phyloP scores from a whole-genome alignment of 371 early-diverging fungal species.

The Rhizopus delemar region DNA sequence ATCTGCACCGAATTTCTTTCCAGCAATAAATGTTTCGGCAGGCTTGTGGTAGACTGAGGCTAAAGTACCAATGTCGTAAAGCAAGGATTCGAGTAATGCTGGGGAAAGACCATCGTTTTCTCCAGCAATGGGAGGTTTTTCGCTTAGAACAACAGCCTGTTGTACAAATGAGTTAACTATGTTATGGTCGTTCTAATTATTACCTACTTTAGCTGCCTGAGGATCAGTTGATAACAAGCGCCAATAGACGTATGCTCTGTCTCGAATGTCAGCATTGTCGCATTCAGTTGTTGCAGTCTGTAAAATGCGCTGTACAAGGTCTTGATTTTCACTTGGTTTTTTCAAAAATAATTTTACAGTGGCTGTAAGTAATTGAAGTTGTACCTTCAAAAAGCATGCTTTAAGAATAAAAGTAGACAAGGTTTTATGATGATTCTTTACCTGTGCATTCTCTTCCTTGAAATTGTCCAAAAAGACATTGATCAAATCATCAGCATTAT shows the following conservation, averaged over 20 bases:
- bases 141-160: conserved; percentile 74
- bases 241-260: conserved; percentile 96
- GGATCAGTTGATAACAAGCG: conserved; percentile 92
- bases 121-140: conserved; percentile 90
- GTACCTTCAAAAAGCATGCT: conserved; percentile 57
- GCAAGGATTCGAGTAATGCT: conserved; percentile 82
- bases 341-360: conserved; percentile 90
- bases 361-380: conserved; percentile 85
- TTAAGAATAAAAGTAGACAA: conserved; percentile 56
- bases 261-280: conserved; percentile 95
- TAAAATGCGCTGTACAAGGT: conserved; percentile 82
- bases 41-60: conserved; percentile 95
- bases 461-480: conserved; percentile 72
- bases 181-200: neutral
- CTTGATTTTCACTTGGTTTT: conserved; percentile 85
- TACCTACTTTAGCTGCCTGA: conserved; percentile 67
- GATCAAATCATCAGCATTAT: conserved; percentile 82
- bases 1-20: conserved; percentile 63
- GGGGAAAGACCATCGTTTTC: conserved; percentile 81
- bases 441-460: conserved; percentile 69
- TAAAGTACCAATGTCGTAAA: conserved; percentile 83
- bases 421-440: conserved; percentile 16
- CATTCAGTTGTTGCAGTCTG: conserved; percentile 87
- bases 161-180: neutral
- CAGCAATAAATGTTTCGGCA: conserved; percentile 77